A percentile compares a stretch with the other conserved stretches of the same genome.
These are phyloP conservation scores for Gymnopilus junonius DNA, from an alignment of 768 basidiomycete species.

Conservation along the genomic window DNA sequence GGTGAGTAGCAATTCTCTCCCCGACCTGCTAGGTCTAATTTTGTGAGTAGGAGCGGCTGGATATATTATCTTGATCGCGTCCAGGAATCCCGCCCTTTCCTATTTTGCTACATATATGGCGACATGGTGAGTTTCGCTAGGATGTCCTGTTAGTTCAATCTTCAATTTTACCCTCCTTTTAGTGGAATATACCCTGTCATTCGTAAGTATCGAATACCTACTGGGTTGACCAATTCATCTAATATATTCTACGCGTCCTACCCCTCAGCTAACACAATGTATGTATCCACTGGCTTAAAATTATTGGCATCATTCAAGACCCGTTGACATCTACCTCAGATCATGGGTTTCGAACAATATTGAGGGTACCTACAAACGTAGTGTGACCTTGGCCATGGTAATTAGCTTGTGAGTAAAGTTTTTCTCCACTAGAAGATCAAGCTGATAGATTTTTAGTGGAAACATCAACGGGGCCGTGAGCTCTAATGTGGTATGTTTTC, in stretches of 20 bases:
- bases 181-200: conserved; percentile 80
- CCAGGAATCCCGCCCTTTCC: conserved; percentile 64
- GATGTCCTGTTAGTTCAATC: not conserved
- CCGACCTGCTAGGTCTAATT: conserved; percentile 3
- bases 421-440: not conserved
- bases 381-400: conserved; percentile 71
- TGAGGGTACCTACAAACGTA: conserved; percentile 78
- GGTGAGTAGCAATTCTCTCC: conserved; percentile 30
- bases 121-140: conserved; percentile 50
- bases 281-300: conserved; percentile 18
- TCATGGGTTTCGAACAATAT: conserved; percentile 72
- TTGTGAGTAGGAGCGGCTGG: conserved; percentile 52
- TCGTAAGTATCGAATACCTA: conserved; percentile 43
- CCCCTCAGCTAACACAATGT: conserved; percentile 63
- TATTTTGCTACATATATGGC: conserved; percentile 77
- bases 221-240: not conserved
- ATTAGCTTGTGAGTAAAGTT: conserved; percentile 55
- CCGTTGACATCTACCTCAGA: conserved; percentile 24
- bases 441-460: conserved; percentile 44
- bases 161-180: not conserved
- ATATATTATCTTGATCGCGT: conserved; percentile 72
- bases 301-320: not conserved
- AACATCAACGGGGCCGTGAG: conserved; percentile 80
- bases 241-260: not conserved
- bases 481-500: conserved; percentile 68